Percentiles rank a stretch among this genome's conserved stretches.
Evolutionary conservation across 192 early-diverging fungal genomes (phyloP).

Genomic region (Umbelopsis isabellina): DNA sequence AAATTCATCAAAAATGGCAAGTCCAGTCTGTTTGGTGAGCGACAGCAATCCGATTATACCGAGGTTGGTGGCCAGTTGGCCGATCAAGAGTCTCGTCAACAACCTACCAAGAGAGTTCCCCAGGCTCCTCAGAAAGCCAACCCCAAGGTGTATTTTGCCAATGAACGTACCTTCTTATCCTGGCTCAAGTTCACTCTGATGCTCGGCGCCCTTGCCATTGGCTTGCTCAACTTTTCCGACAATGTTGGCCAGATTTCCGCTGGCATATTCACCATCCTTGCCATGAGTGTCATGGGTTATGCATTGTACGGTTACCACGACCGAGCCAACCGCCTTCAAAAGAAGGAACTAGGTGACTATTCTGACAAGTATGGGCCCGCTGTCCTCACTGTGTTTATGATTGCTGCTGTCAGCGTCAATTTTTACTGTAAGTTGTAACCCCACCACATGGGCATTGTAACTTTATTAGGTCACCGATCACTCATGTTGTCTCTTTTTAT

Average conservation of each 20-base stretch:
- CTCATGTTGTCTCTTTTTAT: not conserved
- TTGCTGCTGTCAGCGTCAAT: slow-evolving; percentile 70
- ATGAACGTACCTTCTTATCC: slow-evolving; percentile 90
- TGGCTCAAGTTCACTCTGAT: slow-evolving; percentile 84
- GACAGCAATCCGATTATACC: not conserved
- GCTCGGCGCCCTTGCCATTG: slow-evolving; percentile 71
- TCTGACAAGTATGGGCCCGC: slow-evolving; percentile 79
- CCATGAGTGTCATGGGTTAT: slow-evolving; percentile 80
- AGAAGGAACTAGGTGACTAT: slow-evolving; percentile 70
- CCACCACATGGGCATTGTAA: not conserved
- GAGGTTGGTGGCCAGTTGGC: not conserved
- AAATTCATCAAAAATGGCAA: slow-evolving; percentile 40
- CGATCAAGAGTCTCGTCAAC: not conserved
- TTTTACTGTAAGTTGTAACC: slow-evolving; percentile 63
- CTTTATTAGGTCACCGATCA: not conserved
- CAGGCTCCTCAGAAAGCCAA: slow-evolving; percentile 68
- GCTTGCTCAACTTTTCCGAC: slow-evolving; percentile 83
- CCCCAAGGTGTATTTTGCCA: slow-evolving; percentile 93
- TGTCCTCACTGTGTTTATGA: slow-evolving; percentile 65
- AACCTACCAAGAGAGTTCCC: slow-evolving; percentile 24
- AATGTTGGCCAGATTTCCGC: slow-evolving; percentile 69
- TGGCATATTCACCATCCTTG: slow-evolving; percentile 67
- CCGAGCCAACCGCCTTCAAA: slow-evolving; percentile 70
- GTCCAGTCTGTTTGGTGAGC: slow-evolving; percentile 10
- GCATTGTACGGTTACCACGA: slow-evolving; percentile 77